phyloP scores from a whole-genome alignment of 2,329 filamentous ascomycete genomes.

The Colletotrichum graminicola region DNA sequence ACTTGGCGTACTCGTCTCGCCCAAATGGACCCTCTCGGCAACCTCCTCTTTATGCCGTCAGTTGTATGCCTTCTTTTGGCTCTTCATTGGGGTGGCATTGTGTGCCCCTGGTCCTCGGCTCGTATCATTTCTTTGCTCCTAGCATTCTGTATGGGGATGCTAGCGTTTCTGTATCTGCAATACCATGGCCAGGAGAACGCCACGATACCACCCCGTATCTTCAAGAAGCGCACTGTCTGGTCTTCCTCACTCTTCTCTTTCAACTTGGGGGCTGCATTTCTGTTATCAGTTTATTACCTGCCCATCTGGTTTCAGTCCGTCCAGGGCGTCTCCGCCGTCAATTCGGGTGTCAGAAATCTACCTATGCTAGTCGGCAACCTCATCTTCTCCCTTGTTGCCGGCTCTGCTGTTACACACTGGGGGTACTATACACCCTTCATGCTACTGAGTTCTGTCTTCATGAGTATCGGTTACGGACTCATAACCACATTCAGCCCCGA shows the following conservation, averaged over 20 bases:
- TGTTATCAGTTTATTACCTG: slow-evolving; percentile 53
- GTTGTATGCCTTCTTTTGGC: slow-evolving; percentile 62
- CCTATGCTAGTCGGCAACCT: slow-evolving; percentile 56
- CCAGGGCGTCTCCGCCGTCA: slow-evolving; percentile 53
- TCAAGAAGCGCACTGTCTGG: slow-evolving; percentile 56
- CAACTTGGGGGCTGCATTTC: slow-evolving; percentile 52
- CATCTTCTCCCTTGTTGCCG: slow-evolving; percentile 51
- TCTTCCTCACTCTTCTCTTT: slow-evolving; percentile 52
- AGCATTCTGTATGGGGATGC: slow-evolving; percentile 56
- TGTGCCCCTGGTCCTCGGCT: slow-evolving; percentile 63
- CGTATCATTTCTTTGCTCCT: slow-evolving; percentile 65
- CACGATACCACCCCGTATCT: slow-evolving; percentile 58
- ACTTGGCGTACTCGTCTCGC: slow-evolving; percentile 31
- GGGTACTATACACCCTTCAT: slow-evolving; percentile 62
- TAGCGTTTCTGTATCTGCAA: slow-evolving; percentile 55
- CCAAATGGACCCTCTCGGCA: slow-evolving; percentile 46
- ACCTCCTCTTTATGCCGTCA: slow-evolving; percentile 50
- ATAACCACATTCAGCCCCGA: slow-evolving; percentile 55
- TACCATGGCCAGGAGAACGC: slow-evolving; percentile 55
- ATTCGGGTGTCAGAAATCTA: slow-evolving; percentile 57
- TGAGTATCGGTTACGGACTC: slow-evolving; percentile 55
- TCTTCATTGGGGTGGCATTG: slow-evolving; percentile 63
- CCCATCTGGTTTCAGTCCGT: slow-evolving; percentile 63
- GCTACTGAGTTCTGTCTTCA: slow-evolving; percentile 52
- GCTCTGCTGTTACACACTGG: slow-evolving; percentile 51